Base-by-base conservation (phyloP, 495 filamentous ascomycete genomes). In the Neurospora intermedia region DNA sequence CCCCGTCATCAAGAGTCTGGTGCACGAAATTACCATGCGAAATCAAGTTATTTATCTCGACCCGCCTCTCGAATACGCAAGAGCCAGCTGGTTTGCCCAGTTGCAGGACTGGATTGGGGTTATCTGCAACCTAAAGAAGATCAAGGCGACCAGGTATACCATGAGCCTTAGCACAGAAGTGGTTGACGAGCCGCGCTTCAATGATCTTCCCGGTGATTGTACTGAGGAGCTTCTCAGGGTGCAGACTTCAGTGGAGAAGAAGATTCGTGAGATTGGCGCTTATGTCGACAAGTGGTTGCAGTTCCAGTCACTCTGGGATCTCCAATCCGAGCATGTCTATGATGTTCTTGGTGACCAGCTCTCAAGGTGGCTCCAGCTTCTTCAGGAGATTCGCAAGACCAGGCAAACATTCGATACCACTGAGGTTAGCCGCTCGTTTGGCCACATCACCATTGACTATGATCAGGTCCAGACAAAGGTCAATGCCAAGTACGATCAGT, bases 201-300 rank as follows among this genome's bases (percentile, higher is more conserved):
- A 92, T n/a, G 88, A 93, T 76, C 89, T 99, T n/a, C 93, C 94
- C 5, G 86, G 88, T 71, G 87, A 88, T 72, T 98, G 96, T 79
- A 91, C 91, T 18, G 85, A 89, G 43, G 90, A 90, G 45, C 87
- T 99, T 18, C 86, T 89, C 42, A 85, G 90, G 74, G 94, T 96
- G 2, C 97, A 98, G 78, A 85, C 83, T 35, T 89, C 89, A 2
- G 86, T 99, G 20, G 94, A 98, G 78, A 85, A 87, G 43, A 95
- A 93, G 81, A 80, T 98, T 16, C 83, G 86, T 20, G 89, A 90
- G 23, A 92, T 98, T 42, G 87, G 91, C 20, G 83, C 83, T 20
- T 99, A 98, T 79, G 92, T 98, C 13, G 92, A 97, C 78, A 94
- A 97, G 82, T 99, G 96, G 96, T 84, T 98, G 43, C 96, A 97